These are phyloP conservation scores for Fomitopsis palustris DNA, from an alignment of 1,284 basidiomycete genomes.

Conservation along the genomic window DNA sequence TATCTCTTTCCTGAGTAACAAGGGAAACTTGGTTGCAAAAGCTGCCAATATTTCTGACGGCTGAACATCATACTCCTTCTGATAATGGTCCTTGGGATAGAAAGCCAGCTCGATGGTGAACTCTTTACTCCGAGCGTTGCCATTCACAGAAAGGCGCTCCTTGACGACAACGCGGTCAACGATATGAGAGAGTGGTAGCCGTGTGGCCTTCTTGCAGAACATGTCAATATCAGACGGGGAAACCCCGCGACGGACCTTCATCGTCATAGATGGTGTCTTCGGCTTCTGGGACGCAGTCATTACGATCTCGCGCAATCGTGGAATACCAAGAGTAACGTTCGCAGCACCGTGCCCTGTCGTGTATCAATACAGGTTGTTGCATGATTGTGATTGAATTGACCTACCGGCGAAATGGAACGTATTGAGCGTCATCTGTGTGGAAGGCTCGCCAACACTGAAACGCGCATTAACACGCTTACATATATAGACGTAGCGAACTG, in stretches of 20 bases:
- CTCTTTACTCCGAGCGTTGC: constrained; percentile 70
- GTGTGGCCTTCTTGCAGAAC: constrained; percentile 91
- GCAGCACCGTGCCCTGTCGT: constrained; percentile 91
- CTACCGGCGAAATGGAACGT: constrained; percentile 98
- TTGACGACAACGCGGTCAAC: constrained; percentile 84
- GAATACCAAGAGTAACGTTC: constrained; percentile 99
- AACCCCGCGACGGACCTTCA: constrained; percentile 63
- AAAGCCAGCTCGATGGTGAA: constrained; percentile 86
- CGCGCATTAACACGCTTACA: constrained; percentile 7
- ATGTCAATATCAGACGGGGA: constrained; percentile 57
- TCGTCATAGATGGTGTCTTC: constrained; percentile 98
- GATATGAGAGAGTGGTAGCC: constrained; percentile 86
- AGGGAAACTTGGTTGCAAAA: constrained; percentile 78
- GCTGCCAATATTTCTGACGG: constrained; percentile 72
- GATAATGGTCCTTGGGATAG: constrained; percentile 87
- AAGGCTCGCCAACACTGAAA: constrained; percentile 91
- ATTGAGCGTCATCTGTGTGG: constrained; percentile 99
- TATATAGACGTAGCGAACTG: neutral
- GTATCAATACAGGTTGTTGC: constrained; percentile 1
- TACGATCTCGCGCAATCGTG: constrained; percentile 97
- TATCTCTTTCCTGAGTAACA: constrained; percentile 87
- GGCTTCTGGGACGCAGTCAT: constrained; percentile 98
- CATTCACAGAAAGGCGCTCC: constrained; percentile 74
- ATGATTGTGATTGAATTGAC: too few species aligned
- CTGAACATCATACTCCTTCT: constrained; percentile 80